Evolutionary conservation across 2,329 filamentous ascomycete genomes (phyloP).

Genomic region (Cadophora sp.): DNA sequence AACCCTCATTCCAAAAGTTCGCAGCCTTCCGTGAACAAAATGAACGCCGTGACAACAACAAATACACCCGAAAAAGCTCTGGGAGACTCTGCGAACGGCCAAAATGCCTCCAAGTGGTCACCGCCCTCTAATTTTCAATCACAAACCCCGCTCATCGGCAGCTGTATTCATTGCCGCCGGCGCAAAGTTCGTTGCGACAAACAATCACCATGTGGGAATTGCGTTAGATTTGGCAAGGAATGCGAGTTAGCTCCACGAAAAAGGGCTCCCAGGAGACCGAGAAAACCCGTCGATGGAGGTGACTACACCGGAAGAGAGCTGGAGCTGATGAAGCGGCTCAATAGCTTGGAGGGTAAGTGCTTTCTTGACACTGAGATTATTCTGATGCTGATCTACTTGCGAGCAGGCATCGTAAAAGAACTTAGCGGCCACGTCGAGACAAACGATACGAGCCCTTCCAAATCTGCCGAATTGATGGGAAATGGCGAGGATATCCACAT

Average conservation of each 20-base stretch:
- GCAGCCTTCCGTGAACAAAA: not conserved
- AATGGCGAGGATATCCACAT: not conserved
- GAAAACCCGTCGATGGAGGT: conserved; percentile 8
- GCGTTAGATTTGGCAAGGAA: conserved; percentile 16
- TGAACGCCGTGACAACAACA: not conserved
- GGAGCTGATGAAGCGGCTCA: conserved; percentile 20
- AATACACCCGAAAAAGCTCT: not conserved
- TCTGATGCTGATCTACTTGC: not conserved
- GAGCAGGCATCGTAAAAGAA: conserved; percentile 12
- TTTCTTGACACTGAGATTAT: not conserved
- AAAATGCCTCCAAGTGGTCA: not conserved
- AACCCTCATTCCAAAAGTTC: not conserved
- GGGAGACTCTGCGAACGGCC: not conserved
- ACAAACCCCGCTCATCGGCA: conserved; percentile 12
- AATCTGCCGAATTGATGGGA: not conserved
- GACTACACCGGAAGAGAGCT: conserved; percentile 12
- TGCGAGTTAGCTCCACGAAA: conserved; percentile 22
- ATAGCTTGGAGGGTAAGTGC: conserved; percentile 16
- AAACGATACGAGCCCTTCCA: not conserved
- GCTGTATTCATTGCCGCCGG: conserved; percentile 21
- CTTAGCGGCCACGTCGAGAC: conserved; percentile 2
- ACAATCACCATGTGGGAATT: conserved; percentile 20
- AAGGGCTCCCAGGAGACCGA: conserved; percentile 16
- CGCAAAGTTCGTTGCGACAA: conserved; percentile 22
- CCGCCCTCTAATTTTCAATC: not conserved